Evolutionary conservation across 1,284 basidiomycete genomes (phyloP).

Genomic region (Sanghuangporus weigelae): DNA sequence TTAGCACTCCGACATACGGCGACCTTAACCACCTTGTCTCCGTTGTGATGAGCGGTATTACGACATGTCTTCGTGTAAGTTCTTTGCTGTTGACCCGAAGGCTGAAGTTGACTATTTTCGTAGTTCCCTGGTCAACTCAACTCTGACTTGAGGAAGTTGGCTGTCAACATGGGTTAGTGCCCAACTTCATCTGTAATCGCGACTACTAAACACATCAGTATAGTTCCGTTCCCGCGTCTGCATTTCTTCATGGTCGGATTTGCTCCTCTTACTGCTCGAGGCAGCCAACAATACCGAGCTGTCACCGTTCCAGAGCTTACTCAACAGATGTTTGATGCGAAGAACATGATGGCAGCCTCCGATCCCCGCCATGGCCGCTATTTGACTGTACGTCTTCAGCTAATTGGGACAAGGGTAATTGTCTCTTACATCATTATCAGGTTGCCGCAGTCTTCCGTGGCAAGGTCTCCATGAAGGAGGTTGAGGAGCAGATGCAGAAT

Average conservation of each 20-base stretch:
- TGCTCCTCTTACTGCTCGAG: slow-evolving; percentile 90
- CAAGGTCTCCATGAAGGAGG: slow-evolving; percentile 98
- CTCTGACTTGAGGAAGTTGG: slow-evolving; percentile 95
- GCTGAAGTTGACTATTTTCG: slow-evolving; percentile 24
- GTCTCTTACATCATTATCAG: slow-evolving; percentile 39
- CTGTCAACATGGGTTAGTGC: slow-evolving; percentile 92
- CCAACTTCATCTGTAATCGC: not conserved
- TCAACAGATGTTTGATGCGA: slow-evolving; percentile 97
- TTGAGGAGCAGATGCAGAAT: slow-evolving; percentile 97
- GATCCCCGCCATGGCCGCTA: slow-evolving; percentile 95
- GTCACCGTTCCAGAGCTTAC: slow-evolving; percentile 96
- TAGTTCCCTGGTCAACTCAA: slow-evolving; percentile 97
- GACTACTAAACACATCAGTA: slow-evolving; percentile 4
- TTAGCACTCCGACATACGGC: slow-evolving; percentile 90
- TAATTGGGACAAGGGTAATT: not conserved
- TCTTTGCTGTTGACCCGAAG: not conserved
- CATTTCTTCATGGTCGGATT: slow-evolving; percentile 99
- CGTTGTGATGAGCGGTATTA: slow-evolving; percentile 97
- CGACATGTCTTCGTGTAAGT: slow-evolving; percentile 75
- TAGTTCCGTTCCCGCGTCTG: slow-evolving; percentile 95
- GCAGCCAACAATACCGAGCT: slow-evolving; percentile 91
- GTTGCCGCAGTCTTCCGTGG: slow-evolving; percentile 98
- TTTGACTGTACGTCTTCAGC: slow-evolving; percentile 59
- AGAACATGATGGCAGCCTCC: slow-evolving; percentile 98
- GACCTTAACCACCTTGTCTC: slow-evolving; percentile 98